Conservation (phyloP, 441 rosid genomes). For the Eutrema salsugineum region DNA sequence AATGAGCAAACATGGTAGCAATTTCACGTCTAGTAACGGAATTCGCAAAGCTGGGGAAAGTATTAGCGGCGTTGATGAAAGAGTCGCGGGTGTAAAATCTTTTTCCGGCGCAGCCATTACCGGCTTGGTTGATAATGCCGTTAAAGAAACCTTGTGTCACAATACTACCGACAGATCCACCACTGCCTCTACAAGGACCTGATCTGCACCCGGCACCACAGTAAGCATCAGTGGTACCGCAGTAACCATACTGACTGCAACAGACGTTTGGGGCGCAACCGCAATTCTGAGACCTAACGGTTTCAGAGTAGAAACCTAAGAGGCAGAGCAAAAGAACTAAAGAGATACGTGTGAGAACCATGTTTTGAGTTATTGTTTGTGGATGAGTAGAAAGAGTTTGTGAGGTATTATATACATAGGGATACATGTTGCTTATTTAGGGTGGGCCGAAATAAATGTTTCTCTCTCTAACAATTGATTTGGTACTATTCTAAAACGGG, state of each 20-base stretch:
- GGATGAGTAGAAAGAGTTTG: not conserved
- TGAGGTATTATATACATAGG: not conserved
- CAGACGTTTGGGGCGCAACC: constrained; percentile 40
- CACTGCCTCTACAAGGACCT: constrained; percentile 41
- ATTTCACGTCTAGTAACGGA: constrained; percentile 29
- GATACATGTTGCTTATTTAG: constrained; percentile 2
- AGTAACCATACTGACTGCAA: constrained; percentile 43
- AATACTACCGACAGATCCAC: constrained; percentile 33
- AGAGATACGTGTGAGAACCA: constrained; percentile 10
- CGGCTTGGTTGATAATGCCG: constrained; percentile 42
- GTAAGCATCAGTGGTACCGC: constrained; percentile 34
- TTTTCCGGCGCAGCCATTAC: constrained; percentile 43
- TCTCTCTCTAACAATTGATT: not conserved
- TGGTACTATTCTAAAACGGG: not conserved
- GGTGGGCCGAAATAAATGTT: not conserved
- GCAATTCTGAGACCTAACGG: constrained; percentile 41
- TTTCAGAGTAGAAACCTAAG: constrained; percentile 17
- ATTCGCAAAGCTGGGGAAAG: constrained; percentile 41
- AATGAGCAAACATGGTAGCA: constrained; percentile 32
- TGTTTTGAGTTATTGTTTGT: constrained; percentile 5
- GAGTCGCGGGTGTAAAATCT: constrained; percentile 43
- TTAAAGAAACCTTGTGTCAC: constrained; percentile 56
- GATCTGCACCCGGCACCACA: constrained; percentile 40
- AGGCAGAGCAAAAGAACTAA: constrained; percentile 18
- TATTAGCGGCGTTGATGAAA: constrained; percentile 44